Conservation (phyloP, 768 basidiomycete species). For the Pulveroboletus ravenelii region DNA sequence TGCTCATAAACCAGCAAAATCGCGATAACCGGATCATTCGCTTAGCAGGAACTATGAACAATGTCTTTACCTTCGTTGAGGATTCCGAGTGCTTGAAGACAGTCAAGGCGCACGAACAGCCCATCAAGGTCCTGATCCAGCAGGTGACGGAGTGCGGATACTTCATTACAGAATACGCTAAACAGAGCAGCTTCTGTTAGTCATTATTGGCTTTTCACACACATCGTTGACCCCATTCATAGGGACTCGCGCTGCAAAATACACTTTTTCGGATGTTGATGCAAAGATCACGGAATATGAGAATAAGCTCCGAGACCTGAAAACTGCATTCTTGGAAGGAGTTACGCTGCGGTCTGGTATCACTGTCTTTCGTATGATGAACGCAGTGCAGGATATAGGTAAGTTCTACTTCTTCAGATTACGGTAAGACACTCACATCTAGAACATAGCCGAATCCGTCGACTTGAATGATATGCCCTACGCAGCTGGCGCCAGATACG, state of each 20-base stretch:
- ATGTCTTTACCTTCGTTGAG: slow-evolving; percentile 12
- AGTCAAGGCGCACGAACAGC: slow-evolving; percentile 5
- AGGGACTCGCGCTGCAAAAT: slow-evolving; percentile 17
- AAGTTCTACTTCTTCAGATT: background rate
- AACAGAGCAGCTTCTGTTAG: slow-evolving; percentile 15
- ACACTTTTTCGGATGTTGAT: slow-evolving; percentile 17
- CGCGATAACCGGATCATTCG: slow-evolving; percentile 15
- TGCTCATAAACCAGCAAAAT: slow-evolving; percentile 16
- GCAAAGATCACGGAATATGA: slow-evolving; percentile 17
- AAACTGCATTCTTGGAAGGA: slow-evolving; percentile 13
- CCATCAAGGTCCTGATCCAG: slow-evolving; percentile 11
- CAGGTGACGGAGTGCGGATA: slow-evolving; percentile 24
- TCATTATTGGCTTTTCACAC: background rate
- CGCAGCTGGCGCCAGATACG: too few species aligned
- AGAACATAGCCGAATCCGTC: too few species aligned
- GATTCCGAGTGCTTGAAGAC: slow-evolving; percentile 6
- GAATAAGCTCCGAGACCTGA: slow-evolving; percentile 15
- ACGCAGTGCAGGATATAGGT: slow-evolving; percentile 6
- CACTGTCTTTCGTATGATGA: slow-evolving; percentile 22
- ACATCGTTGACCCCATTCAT: background rate
- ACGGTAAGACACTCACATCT: background rate
- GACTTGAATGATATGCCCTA: too few species aligned
- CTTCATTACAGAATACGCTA: slow-evolving; percentile 21
- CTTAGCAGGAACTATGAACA: slow-evolving; percentile 15
- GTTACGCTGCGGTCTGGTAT: slow-evolving; percentile 12